These are phyloP conservation scores for Fusarium nygamai DNA, from an alignment of 2,329 filamentous ascomycete species.

Conservation along the genomic window DNA sequence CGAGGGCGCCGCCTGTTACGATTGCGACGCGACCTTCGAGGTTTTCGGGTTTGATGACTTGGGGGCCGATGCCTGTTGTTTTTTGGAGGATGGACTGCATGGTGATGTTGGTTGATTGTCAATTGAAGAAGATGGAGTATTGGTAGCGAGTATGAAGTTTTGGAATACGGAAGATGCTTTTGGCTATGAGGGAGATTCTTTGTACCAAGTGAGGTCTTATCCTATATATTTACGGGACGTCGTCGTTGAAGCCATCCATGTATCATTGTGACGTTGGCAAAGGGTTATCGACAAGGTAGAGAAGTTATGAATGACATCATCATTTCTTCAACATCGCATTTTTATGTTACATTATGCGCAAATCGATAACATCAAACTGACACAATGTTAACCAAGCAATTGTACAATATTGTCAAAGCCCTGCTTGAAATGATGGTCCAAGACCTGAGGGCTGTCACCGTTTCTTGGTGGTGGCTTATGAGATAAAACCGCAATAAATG, in stretches of 20 bases:
- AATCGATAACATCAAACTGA: rapidly evolving
- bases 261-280: slow-evolving; percentile 12
- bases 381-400: background rate
- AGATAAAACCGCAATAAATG: no score
- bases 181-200: no score
- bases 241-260: background rate
- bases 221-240: background rate
- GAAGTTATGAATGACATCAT: slow-evolving; percentile 12
- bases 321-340: background rate
- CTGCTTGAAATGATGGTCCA: no score
- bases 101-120: no score
- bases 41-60: slow-evolving; percentile 47
- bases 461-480: no score
- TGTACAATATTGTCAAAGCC: no score
- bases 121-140: no score
- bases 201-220: no score
- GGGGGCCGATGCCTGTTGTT: slow-evolving; percentile 47
- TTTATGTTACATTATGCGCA: background rate
- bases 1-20: slow-evolving; percentile 51
- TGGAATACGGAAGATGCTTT: no score
- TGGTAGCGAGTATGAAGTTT: no score
- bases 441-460: no score
- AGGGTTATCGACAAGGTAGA: background rate
- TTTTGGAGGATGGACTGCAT: slow-evolving; percentile 53
- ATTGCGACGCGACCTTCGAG: slow-evolving; percentile 50